Evolutionary conservation across 2,329 filamentous ascomycete genomes (phyloP).

Genomic region (Sarocladium brachiariae): DNA sequence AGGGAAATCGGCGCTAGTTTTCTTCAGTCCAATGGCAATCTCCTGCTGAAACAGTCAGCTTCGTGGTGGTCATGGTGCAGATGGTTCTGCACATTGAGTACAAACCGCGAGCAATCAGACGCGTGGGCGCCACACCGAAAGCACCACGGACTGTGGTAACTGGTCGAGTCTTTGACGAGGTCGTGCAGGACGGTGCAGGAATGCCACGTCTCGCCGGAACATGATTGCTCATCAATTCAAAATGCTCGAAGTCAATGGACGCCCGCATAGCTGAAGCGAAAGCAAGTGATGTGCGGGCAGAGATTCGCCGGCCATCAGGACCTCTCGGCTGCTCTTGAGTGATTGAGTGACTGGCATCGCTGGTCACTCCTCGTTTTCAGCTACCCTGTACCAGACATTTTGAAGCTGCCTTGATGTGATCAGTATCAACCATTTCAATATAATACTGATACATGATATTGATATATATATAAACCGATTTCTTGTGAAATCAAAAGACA

Average conservation of each 20-base stretch:
- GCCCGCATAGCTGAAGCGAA: background rate
- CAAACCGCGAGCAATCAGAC: background rate
- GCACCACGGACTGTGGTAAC: background rate
- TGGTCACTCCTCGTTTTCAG: too few species aligned
- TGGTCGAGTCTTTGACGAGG: background rate
- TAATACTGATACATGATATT: too few species aligned
- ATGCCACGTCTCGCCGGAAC: background rate
- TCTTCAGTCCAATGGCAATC: background rate
- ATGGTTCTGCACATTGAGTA: background rate
- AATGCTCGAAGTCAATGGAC: background rate
- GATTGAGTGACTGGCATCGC: too few species aligned
- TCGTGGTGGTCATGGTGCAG: conserved; percentile 1
- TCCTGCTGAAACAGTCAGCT: background rate
- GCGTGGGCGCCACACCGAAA: background rate
- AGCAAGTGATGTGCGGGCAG: conserved; percentile 1
- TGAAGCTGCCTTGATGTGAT: too few species aligned
- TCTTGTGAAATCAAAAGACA: too few species aligned
- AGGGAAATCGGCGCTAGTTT: background rate
- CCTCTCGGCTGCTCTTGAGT: too few species aligned
- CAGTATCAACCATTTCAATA: too few species aligned
- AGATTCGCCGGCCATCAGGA: too few species aligned
- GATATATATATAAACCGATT: too few species aligned
- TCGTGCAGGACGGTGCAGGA: conserved; percentile 3
- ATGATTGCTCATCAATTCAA: background rate
- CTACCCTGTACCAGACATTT: too few species aligned